Conservation (phyloP, 2,329 filamentous ascomycete genomes). For the Colletotrichum filicis region DNA sequence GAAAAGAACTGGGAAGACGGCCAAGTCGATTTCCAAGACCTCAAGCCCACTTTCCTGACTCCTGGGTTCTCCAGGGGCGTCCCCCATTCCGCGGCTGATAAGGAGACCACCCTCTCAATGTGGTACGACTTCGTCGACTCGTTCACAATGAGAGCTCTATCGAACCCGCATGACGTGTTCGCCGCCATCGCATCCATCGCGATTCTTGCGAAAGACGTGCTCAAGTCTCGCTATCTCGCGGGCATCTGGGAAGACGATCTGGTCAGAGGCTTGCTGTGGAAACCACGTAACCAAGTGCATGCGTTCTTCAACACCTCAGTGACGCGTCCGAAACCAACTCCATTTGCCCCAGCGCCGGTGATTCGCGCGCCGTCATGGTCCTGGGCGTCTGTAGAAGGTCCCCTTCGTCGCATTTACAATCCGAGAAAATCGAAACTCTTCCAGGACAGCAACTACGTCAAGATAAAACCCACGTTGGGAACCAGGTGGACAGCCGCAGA, state of each 20-base stretch:
- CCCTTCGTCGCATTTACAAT: not conserved
- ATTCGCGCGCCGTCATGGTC: conserved; percentile 21
- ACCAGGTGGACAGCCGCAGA: not conserved
- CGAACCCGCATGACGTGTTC: conserved; percentile 23
- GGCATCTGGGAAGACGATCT: conserved; percentile 18
- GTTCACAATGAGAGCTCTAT: conserved; percentile 3
- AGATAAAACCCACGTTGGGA: not conserved
- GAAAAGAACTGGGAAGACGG: conserved; percentile 10
- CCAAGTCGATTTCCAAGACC: not conserved
- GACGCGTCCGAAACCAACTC: conserved; percentile 5
- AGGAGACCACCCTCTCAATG: not conserved
- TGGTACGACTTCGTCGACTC: conserved; percentile 4
- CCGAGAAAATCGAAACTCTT: not conserved
- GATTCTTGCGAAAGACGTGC: conserved; percentile 1
- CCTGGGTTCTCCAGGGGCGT: not conserved
- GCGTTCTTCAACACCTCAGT: not conserved
- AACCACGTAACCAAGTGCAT: conserved; percentile 11
- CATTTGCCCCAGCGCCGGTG: conserved; percentile 6
- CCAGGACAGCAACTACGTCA: not conserved
- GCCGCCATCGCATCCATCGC: conserved; percentile 24
- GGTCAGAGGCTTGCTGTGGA: conserved; percentile 18
- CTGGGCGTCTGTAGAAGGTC: conserved; percentile 22
- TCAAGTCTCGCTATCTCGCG: conserved; percentile 5
- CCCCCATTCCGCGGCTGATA: not conserved
- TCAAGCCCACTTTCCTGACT: not conserved